Evolutionary conservation across 805 yeast species (phyloP), one percentile per base, ranked within the genome.

Genomic region (Blastobotrys chiropterorum): DNA sequence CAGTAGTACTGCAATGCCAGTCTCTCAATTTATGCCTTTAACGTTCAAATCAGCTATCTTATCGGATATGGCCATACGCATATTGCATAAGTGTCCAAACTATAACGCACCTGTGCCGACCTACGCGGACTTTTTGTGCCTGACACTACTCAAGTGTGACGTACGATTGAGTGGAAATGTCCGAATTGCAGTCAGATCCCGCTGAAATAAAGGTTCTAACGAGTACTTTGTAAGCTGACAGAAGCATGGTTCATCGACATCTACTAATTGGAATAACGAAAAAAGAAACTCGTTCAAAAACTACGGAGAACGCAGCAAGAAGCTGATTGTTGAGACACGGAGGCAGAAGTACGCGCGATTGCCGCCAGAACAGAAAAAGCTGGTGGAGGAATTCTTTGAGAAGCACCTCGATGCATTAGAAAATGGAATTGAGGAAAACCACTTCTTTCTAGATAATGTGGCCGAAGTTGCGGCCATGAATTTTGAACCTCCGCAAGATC

Each of bases 401-500:
- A n/a, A 43, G 11, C 59, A 56, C 20, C 34, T 58, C 14, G 53
- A 54, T 22, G 43, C 49, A 13, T 17, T 59, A 11, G 54, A 53
- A 31, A 48, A 51, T 2, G 45, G 53, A 19, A 55, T 63, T 13
- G 50, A 52, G 3, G 49, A 21, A 16, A 64, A 63, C 40, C 56
- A 49, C 31, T 48, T 55, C 38, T 61, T 64, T 40, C 45, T 63
- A 40, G 49, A 51, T 20, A 31, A 49, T 8, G 57, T 64, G 13
- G 62, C 59, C 15, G 44, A 38, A n/a, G 52, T 55, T 8, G 63
- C 57, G 3, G 57, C 56, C 13, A 50, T 46, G 42, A 53, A 52
- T 20, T 60, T 62, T 50, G 59, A 49, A 7, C 60, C 63, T 5
- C 62, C 62, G 6, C 54, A 52, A 17, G 59, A 60, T 20, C 20